A percentile compares a stretch with the other conserved stretches of the same genome.
These are phyloP conservation scores for Solanum chacoense DNA, from an alignment of 305 asterid genomes.

Conservation along the genomic window DNA sequence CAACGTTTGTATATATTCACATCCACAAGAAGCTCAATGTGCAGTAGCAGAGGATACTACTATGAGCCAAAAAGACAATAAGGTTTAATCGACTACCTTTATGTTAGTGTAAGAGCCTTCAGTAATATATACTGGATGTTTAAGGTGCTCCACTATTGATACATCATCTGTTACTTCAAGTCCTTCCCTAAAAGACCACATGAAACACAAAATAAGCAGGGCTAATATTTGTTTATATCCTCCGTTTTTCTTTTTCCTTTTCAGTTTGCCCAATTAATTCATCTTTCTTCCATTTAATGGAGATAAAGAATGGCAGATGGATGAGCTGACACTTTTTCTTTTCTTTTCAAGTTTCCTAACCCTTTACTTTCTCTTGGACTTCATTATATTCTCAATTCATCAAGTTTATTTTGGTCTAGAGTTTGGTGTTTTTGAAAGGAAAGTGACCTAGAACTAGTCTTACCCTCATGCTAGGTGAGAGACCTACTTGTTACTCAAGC, in stretches of 20 bases:
- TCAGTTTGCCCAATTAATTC: not conserved
- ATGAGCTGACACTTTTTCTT: not conserved
- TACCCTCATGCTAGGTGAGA: not conserved
- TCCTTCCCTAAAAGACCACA: constrained; percentile 49
- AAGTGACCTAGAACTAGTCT: not conserved
- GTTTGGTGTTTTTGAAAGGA: not conserved
- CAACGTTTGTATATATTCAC: not conserved
- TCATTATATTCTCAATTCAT: not conserved
- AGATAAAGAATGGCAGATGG: not conserved
- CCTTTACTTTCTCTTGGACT: not conserved
- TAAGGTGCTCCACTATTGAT: constrained; percentile 85
- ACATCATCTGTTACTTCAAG: constrained; percentile 99
- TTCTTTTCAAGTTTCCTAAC: not conserved
- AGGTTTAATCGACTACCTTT: constrained; percentile 41
- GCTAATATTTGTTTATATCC: not conserved
- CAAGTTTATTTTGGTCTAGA: not conserved
- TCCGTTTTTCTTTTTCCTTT: not conserved
- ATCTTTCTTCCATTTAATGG: not conserved
- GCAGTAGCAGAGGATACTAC: not conserved
- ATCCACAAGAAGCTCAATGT: not conserved
- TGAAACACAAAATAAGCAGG: not conserved
- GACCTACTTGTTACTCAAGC: not conserved
- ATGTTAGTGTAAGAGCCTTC: constrained; percentile 96
- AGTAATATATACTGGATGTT: constrained; percentile 87
- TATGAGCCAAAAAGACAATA: not conserved